Evolutionary conservation across 2,329 filamentous ascomycete species (phyloP), one percentile per base, ranked within the genome.

Genomic region (Xylariaceae sp.): DNA sequence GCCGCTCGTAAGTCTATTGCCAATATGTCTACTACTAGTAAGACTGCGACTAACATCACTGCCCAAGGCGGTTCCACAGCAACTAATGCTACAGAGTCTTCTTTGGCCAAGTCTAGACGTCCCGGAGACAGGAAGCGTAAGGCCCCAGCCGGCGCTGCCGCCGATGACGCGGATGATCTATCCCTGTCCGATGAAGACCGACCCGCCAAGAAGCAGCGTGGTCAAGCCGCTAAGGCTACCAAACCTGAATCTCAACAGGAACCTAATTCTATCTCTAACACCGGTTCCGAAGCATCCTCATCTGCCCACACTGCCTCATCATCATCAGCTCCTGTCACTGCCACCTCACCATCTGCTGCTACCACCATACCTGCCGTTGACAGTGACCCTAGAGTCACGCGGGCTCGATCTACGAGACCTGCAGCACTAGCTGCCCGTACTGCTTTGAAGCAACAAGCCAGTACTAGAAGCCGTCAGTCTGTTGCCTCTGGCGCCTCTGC

Each of bases 81-180:
- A 39, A 76, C 62, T 54, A 67, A 50, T 27, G 68, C 66, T 4
- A 54, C 50, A 3, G 49, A 57, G 3, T 8, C 53, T 42, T 39
- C 53, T 12, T 32, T 54, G 27, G 43, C 60, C 5, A 53, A 53
- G 27, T 44, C 46, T 32, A 56, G 69, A 19, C 61, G 59, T 34
- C 57, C 67, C 8, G 54, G 63, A 1, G 57, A 62, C 1, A 68
- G 69, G 31, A 80, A 80, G 66, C 71, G 83, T 59, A 86, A 85
- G 71, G 76, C 74, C 34, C 73, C 78, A 55, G 66, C 75, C 3
- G 41, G 6, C 30, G 54, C 53, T 11, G 80, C 84, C 47, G 80
- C 83, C 42, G 67, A 68, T 12, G 76, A 79, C 12, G 74, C 80
- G 45, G 75, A 79, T n/a, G 72, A 74, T 56, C 61, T 66, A 35